These are phyloP conservation scores for Oryza officinalis DNA, from an alignment of 176 grass and related monocot genomes.

Conservation along the genomic window DNA sequence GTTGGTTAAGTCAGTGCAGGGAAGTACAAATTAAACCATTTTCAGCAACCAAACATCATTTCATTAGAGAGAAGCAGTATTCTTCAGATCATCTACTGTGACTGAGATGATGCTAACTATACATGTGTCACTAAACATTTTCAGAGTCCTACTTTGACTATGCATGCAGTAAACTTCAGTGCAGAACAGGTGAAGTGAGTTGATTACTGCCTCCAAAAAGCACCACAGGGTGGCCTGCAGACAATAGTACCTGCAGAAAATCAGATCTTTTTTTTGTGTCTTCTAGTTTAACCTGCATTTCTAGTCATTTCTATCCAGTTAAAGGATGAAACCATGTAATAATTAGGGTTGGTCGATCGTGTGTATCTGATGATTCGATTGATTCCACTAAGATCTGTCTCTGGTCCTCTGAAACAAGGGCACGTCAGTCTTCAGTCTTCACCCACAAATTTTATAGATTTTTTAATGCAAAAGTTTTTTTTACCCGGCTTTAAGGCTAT, in stretches of 20 bases:
- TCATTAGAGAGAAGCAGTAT: not conserved
- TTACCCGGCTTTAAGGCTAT: not conserved
- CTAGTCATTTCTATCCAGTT: not conserved
- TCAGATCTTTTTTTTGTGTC: not conserved
- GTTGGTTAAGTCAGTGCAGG: not conserved
- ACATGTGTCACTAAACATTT: not conserved
- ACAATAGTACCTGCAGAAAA: not conserved
- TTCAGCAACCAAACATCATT: not conserved
- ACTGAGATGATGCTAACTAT: not conserved
- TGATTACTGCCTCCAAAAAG: constrained; percentile 16
- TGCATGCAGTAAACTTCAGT: not conserved
- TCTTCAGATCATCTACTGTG: not conserved
- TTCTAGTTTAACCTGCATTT: not conserved
- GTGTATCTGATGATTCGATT: constrained; percentile 29
- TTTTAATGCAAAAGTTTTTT: not conserved
- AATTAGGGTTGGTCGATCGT: constrained; percentile 38
- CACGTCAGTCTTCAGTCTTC: not conserved
- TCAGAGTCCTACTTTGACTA: not conserved
- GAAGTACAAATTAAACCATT: not conserved
- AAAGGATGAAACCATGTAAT: constrained; percentile 2
- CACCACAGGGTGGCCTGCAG: not conserved
- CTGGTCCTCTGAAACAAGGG: not conserved
- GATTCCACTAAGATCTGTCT: constrained; percentile 34
- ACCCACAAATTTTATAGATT: not conserved
- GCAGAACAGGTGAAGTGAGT: not conserved